Evolutionary conservation across 257 asterid species (phyloP).

Genomic region (Solanum okadae): DNA sequence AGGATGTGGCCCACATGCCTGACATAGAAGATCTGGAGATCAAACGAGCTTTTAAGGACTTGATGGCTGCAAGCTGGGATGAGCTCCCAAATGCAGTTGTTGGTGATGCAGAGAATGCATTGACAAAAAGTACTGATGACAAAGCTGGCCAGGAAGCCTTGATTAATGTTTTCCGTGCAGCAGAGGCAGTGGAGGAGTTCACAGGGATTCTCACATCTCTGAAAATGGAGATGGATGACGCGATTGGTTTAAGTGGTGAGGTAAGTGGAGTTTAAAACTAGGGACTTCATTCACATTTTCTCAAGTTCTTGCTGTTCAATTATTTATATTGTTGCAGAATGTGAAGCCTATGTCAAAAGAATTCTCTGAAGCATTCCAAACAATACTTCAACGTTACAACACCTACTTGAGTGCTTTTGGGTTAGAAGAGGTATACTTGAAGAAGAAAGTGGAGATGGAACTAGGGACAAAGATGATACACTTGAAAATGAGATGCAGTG

Average conservation of each 20-base stretch:
- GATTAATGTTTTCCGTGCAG: slow-evolving; percentile 72
- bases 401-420: slow-evolving; percentile 76
- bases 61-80: slow-evolving; percentile 83
- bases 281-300: neutral
- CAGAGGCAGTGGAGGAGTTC: slow-evolving; percentile 96
- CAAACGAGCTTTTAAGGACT: slow-evolving; percentile 68
- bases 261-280: slow-evolving; percentile 22
- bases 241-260: slow-evolving; percentile 86
- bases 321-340: slow-evolving; percentile 35
- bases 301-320: slow-evolving; percentile 8
- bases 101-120: slow-evolving; percentile 47
- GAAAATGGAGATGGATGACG: slow-evolving; percentile 87
- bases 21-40: slow-evolving; percentile 54
- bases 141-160: slow-evolving; percentile 65
- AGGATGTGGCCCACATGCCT: slow-evolving; percentile 56
- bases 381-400: slow-evolving; percentile 55
- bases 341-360: slow-evolving; percentile 83
- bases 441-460: slow-evolving; percentile 91
- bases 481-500: slow-evolving; percentile 97
- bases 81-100: slow-evolving; percentile 65
- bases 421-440: slow-evolving; percentile 72
- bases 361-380: slow-evolving; percentile 47
- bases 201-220: slow-evolving; percentile 59
- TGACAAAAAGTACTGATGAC: slow-evolving; percentile 74
- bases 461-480: slow-evolving; percentile 82